phyloP scores from a whole-genome alignment of 75 land plant genomes.

The Gnetum montanum region DNA sequence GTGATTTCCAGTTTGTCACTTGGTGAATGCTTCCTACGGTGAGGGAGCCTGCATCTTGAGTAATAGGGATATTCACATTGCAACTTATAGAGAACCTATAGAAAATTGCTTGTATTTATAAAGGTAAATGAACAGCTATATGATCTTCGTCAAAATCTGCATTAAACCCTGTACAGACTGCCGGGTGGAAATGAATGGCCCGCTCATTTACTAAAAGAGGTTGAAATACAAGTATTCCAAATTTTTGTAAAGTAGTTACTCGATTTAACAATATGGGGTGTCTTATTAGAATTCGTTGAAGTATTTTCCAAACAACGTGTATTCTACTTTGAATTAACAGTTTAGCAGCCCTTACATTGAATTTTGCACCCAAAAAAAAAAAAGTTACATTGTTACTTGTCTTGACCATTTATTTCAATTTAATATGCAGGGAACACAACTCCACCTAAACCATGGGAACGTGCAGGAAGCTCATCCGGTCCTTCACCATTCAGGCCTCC shows the following conservation, averaged over 20 bases:
- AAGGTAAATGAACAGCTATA: constrained; percentile 27
- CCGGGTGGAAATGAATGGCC: background rate
- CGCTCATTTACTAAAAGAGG: background rate
- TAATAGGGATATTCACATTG: no score
- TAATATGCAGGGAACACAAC: constrained; percentile 19
- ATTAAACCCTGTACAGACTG: constrained; percentile 10
- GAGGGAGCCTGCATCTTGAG: no score
- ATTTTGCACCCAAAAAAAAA: no score
- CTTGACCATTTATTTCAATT: no score
- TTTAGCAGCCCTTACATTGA: constrained; percentile 3
- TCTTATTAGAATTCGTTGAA: constrained; percentile 4
- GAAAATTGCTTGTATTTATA: constrained; percentile 39
- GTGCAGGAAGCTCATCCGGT: constrained; percentile 40
- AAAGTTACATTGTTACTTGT: no score
- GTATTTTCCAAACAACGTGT: constrained; percentile 7
- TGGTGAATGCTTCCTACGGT: no score
- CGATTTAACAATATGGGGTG: constrained; percentile 11
- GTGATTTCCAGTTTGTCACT: no score
- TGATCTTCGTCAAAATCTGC: constrained; percentile 18
- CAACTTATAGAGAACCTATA: no score
- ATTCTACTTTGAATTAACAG: background rate
- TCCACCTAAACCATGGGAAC: constrained; percentile 69
- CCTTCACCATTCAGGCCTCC: constrained; percentile 59
- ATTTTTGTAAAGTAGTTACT: constrained; percentile 7
- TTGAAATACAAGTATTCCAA: constrained; percentile 11